Base-by-base conservation (phyloP, 805 yeast species). In the Candida montana region DNA sequence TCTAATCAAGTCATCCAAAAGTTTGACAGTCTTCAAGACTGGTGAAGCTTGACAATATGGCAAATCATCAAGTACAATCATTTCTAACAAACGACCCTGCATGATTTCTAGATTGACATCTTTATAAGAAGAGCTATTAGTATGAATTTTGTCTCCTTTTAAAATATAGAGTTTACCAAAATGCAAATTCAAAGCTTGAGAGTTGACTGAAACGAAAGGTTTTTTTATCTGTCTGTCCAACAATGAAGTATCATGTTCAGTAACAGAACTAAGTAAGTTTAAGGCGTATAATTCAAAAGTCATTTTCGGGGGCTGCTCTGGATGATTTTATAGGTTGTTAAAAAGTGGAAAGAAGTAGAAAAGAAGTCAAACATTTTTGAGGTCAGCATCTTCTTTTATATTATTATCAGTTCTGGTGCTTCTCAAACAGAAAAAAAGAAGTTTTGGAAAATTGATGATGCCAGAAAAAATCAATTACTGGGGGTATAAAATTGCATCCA, bases 51-150 rank as follows among this genome's bases (percentile, higher is more conserved):
- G 33, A 1, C 9, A 10, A 18, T 15, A 36, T 2, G 37, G 9
- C 23, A 40, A 15, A 3, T n/a, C 6, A 31, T 40, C 44, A 12
- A 40, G 26, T 4, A 24, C 35, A 19, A 40, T 40, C 44, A 40
- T 26, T 19, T 40, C 44, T 12, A 40, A 28, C 6, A 40, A 23
- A 19, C 44, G 36, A 27, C 44, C 44, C 31, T 40, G 44, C 26
- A 35, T 8, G 12, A 40, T 40, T 10, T 20, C 44, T 24, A 35
- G 7, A 28, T 40, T 40, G 30, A 31, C 32, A 12, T 5, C n/a
- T 19, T 31, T 32, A 15, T 32, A 15, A 5, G 8, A 7, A 9
- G 44, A 35, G 15, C 36, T 35, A 12, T 35, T 40, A 1, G 40
- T 35, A 30, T 40, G 44, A 21, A 40, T 32, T 3, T 6, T 10